Base-by-base conservation (phyloP, 148 eudicot species). In the Polygonum maritimum region DNA sequence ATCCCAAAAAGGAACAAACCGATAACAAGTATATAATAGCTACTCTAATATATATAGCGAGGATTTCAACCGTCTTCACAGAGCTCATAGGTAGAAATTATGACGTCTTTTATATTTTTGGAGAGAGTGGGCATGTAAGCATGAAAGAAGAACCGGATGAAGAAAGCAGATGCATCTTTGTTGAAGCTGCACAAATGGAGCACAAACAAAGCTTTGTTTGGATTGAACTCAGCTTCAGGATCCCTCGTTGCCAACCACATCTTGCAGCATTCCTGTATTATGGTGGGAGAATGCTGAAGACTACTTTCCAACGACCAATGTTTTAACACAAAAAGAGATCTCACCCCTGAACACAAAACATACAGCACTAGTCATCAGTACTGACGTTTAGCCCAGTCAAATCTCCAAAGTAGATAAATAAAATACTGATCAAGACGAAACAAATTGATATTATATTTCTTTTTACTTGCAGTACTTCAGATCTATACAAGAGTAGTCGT, bases 231-330 rank as follows among this genome's bases (percentile, higher is more conserved):
- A 65, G 74, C 70, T 69, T 35, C 48, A 67, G 86, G 70, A 84
- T 77, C 80, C 77, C 78, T 80, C 44, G 76, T 79, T 75, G 51
- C 52, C 79, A 88, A 78, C 80, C 90, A 87, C 90, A 91, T 89
- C 89, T 89, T 88, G 84, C 94, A 78, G 90, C 97, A 89, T 89
- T 88, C 94, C 94, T 88, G 78, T 80, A 65, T 51, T 57, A 71
- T 82, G 73, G 71, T 35, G 21, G 49, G 71, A 76, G 54, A 44
- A 70, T 70, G 36, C 35, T 72, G 75, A 45, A 72, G 52, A 72
- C n/a, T 10, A 35, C n/a, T 36, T 19, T 38, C 45, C 5, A 35
- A 5, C 2, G 8, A 35, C 3, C 44, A 67, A 15, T 35, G 47
- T 44, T 44, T 44, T 44, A 7, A 7, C 47, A 44, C 9, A 7